phyloP scores from a whole-genome alignment of 495 filamentous ascomycete genomes.

The Cladorrhinum samala region DNA sequence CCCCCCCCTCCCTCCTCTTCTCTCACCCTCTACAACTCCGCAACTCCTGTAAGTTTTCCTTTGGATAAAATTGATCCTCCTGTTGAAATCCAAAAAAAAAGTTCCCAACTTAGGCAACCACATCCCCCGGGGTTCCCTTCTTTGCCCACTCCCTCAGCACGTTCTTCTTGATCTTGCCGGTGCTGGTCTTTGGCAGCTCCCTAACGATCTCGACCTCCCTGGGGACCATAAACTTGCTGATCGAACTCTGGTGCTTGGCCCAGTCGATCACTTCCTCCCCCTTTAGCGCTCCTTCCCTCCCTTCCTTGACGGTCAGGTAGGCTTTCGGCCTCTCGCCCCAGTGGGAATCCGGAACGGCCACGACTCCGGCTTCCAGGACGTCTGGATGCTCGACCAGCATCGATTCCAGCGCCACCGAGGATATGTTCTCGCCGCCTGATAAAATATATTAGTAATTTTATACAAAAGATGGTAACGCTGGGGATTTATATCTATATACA shows the following conservation, averaged over 20 bases:
- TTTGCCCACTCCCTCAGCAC: conserved; percentile 82
- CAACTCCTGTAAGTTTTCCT: no score
- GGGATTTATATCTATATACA: no score
- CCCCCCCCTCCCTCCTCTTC: no score
- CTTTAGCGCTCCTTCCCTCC: conserved; percentile 46
- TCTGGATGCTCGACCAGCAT: conserved; percentile 88
- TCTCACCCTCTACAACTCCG: no score
- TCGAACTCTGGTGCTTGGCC: conserved; percentile 70
- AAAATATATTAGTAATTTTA: not conserved
- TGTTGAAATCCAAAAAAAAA: not conserved
- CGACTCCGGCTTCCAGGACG: conserved; percentile 84
- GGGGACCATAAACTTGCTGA: conserved; percentile 94
- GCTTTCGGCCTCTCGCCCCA: conserved; percentile 96
- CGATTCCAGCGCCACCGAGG: conserved; percentile 82
- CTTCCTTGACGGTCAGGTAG: conserved; percentile 72
- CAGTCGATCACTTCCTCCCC: conserved; percentile 76
- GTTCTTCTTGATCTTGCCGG: conserved; percentile 95
- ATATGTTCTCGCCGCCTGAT: conserved; percentile 92
- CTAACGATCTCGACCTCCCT: conserved; percentile 82
- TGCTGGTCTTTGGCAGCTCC: conserved; percentile 93
- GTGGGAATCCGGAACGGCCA: conserved; percentile 81
- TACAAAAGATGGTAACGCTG: no score
- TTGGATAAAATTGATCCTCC: no score
- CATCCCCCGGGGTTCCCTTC: conserved; percentile 27
- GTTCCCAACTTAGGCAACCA: not conserved